These are phyloP conservation scores for Galerina marginata DNA, from an alignment of 768 basidiomycete genomes.

Conservation along the genomic window DNA sequence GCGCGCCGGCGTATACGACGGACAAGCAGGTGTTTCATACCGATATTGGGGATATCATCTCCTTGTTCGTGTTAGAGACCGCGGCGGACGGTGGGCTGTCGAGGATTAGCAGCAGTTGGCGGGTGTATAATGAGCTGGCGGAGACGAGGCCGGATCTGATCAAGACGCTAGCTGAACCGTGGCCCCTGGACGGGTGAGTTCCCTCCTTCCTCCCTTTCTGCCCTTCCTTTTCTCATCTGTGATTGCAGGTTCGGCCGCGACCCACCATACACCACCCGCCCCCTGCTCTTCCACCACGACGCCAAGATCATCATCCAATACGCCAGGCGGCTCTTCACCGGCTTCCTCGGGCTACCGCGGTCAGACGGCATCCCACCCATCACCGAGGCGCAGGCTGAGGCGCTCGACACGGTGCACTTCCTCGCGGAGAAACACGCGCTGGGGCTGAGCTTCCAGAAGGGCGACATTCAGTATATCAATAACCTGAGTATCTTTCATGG, in stretches of 20 bases:
- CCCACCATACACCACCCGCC: slow-evolving; percentile 42
- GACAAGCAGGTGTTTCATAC: slow-evolving; percentile 58
- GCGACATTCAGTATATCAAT: slow-evolving; percentile 56
- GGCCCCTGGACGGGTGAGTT: slow-evolving; percentile 44
- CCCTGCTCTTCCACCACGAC: slow-evolving; percentile 46
- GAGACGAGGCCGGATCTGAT: slow-evolving; percentile 51
- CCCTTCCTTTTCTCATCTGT: neutral
- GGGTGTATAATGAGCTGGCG: slow-evolving; percentile 55
- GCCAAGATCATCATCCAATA: slow-evolving; percentile 50
- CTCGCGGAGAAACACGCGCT: slow-evolving; percentile 48
- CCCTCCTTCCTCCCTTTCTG: neutral
- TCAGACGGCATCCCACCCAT: slow-evolving; percentile 47
- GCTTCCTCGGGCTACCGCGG: slow-evolving; percentile 42
- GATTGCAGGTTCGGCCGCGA: slow-evolving; percentile 40
- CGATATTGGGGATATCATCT: slow-evolving; percentile 48
- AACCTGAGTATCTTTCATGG: slow-evolving; percentile 51
- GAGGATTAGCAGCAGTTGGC: slow-evolving; percentile 47
- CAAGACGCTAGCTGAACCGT: slow-evolving; percentile 45
- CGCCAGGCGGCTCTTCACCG: slow-evolving; percentile 48
- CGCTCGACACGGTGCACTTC: slow-evolving; percentile 50
- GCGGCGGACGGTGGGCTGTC: slow-evolving; percentile 51
- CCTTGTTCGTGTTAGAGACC: slow-evolving; percentile 44
- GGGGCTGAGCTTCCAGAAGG: slow-evolving; percentile 51
- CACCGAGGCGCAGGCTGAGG: slow-evolving; percentile 54
- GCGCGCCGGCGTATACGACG: slow-evolving; percentile 50